These are phyloP conservation scores for Cyphellophora attinorum DNA, from an alignment of 2,329 filamentous ascomycete species.

Conservation along the genomic window DNA sequence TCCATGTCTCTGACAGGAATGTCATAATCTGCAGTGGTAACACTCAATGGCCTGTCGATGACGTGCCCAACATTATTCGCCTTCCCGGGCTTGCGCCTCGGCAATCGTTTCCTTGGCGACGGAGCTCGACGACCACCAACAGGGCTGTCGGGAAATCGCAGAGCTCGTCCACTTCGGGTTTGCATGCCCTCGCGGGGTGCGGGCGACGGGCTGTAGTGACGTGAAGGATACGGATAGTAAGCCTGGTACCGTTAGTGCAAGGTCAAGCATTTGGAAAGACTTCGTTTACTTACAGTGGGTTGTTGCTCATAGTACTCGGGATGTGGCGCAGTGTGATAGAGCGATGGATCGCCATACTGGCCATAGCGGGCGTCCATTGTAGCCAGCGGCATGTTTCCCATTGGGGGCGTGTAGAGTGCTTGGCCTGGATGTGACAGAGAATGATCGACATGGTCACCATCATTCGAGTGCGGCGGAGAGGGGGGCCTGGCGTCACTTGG, in stretches of 20 bases:
- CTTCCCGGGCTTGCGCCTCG: slow-evolving; percentile 14
- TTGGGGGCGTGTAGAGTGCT: slow-evolving; percentile 11
- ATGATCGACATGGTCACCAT: slow-evolving; percentile 10
- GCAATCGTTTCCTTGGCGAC: slow-evolving; percentile 18
- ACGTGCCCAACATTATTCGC: slow-evolving; percentile 13
- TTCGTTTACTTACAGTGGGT: slow-evolving; percentile 11
- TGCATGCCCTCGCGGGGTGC: slow-evolving; percentile 8
- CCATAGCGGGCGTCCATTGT: slow-evolving; percentile 10
- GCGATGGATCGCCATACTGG: slow-evolving; percentile 15
- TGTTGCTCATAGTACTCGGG: slow-evolving; percentile 12
- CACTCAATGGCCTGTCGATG: slow-evolving; percentile 59
- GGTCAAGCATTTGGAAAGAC: slow-evolving; percentile 8
- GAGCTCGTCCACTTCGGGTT: slow-evolving; percentile 16
- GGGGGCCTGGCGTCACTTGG: slow-evolving; percentile 8
- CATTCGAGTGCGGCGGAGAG: slow-evolving; percentile 16
- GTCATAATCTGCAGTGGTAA: slow-evolving; percentile 53
- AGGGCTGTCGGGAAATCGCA: slow-evolving; percentile 15
- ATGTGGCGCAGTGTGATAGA: slow-evolving; percentile 12
- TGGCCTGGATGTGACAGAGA: slow-evolving; percentile 4
- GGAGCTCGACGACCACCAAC: slow-evolving; percentile 27
- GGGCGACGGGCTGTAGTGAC: slow-evolving; percentile 7
- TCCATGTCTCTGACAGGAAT: slow-evolving; percentile 69
- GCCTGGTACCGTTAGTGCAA: slow-evolving; percentile 7
- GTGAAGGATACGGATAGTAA: slow-evolving; percentile 1
- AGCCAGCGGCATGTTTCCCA: slow-evolving; percentile 8